Percentiles rank a stretch among this genome's conserved stretches.
Evolutionary conservation across 345 rosid species (phyloP).

Genomic region (Noccaea bulbosa): DNA sequence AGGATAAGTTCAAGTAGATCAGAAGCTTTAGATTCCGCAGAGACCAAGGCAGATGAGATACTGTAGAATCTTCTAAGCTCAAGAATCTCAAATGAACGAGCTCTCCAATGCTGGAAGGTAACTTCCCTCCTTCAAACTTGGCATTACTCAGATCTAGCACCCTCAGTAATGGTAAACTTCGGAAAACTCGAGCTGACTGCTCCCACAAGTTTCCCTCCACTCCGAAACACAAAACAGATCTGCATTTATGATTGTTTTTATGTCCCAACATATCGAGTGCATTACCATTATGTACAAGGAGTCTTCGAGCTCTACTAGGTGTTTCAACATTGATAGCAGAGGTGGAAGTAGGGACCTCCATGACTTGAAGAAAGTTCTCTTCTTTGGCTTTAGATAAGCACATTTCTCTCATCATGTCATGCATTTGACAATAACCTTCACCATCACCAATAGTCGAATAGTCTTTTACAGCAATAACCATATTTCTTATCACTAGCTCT

Average conservation of each 20-base stretch:
- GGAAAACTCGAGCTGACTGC: slow-evolving; percentile 10
- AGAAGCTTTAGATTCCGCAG: background rate
- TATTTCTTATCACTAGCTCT: background rate
- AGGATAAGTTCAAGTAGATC: no score
- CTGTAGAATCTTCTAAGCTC: background rate
- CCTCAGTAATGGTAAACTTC: slow-evolving; percentile 26
- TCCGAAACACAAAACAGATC: background rate
- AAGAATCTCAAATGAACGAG: slow-evolving; percentile 41
- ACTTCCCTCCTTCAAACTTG: background rate
- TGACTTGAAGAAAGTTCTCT: no score
- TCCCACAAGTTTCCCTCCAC: background rate
- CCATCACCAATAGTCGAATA: no score
- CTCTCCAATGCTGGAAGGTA: slow-evolving; percentile 36
- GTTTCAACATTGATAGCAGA: slow-evolving; percentile 13
- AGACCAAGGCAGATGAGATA: slow-evolving; percentile 10
- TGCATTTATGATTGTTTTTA: background rate
- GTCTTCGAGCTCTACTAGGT: background rate
- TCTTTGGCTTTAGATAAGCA: no score
- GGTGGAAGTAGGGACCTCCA: background rate
- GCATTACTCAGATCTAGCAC: background rate
- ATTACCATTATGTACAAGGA: background rate
- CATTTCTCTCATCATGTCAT: background rate
- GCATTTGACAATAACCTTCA: background rate
- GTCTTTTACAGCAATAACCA: background rate
- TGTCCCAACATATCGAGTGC: background rate